Conservation (phyloP, 441 rosid species). For the Pelargonium fulgidum region DNA sequence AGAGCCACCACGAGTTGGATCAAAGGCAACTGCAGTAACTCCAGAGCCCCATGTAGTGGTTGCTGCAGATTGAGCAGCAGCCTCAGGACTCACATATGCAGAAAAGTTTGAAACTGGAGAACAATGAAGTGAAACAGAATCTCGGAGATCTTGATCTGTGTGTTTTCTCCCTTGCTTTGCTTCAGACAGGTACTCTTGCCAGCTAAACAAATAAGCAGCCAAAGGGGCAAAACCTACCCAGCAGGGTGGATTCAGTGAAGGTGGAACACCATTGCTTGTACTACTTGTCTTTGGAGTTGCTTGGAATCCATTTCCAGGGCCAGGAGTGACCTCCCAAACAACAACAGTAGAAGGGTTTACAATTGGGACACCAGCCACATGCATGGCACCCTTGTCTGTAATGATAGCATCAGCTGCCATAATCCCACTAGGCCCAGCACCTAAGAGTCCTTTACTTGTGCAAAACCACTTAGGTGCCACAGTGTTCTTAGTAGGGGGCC, state of each 20-base stretch:
- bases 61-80: constrained; percentile 95
- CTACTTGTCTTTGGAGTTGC: constrained; percentile 57
- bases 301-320: constrained; percentile 88
- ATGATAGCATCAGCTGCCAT: constrained; percentile 99
- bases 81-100: constrained; percentile 98
- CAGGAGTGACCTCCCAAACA: constrained; percentile 99
- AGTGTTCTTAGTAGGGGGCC: constrained; percentile 82
- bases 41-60: constrained; percentile 99
- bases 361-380: constrained; percentile 98
- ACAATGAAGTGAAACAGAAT: constrained; percentile 74
- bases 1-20: constrained; percentile 98
- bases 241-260: constrained; percentile 78
- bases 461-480: constrained; percentile 75
- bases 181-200: constrained; percentile 93
- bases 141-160: constrained; percentile 59
- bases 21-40: constrained; percentile 98
- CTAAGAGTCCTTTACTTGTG: constrained; percentile 95
- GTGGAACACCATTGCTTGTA: constrained; percentile 62
- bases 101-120: constrained; percentile 98
- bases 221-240: constrained; percentile 98
- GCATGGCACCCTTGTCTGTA: constrained; percentile 97
- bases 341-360: constrained; percentile 98
- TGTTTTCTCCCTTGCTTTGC: constrained; percentile 67
- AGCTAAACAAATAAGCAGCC: constrained; percentile 90
- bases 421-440: constrained; percentile 99